phyloP scores from a whole-genome alignment of 2,329 filamentous ascomycete species.

The Pestalotiopsis sp. region DNA sequence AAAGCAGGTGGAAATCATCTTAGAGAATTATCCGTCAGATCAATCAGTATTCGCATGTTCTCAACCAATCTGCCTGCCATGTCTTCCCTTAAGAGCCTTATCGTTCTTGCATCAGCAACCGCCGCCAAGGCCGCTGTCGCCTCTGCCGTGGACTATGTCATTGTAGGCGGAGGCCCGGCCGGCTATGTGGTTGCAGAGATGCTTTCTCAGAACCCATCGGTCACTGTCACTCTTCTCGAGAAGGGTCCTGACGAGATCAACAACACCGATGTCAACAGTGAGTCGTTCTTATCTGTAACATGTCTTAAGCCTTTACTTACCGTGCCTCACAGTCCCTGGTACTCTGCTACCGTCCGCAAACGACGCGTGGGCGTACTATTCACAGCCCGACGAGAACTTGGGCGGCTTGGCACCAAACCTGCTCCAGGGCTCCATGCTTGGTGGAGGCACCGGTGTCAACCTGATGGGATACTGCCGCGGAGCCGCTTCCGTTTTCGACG shows the following conservation, averaged over 20 bases:
- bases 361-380: not conserved
- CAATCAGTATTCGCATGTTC: not conserved
- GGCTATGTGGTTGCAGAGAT: slow-evolving; percentile 6
- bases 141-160: slow-evolving; percentile 7
- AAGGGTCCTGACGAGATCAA: not conserved
- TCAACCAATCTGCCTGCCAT: not conserved
- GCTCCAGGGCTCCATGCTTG: slow-evolving; percentile 19
- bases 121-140: not conserved
- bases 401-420: slow-evolving; percentile 1
- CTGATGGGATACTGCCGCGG: slow-evolving; percentile 29
- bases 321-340: not conserved
- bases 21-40: not conserved
- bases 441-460: slow-evolving; percentile 33
- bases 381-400: not conserved
- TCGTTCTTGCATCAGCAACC: not conserved
- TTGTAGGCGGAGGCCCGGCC: slow-evolving; percentile 6
- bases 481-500: slow-evolving; percentile 16
- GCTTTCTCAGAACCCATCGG: not conserved
- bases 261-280: not conserved
- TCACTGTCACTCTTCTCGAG: not conserved
- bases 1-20: not conserved
- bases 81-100: not conserved
- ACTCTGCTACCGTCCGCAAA: not conserved
- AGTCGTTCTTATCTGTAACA: not conserved
- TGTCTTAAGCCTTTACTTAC: not conserved